Conservation (phyloP, 352 stramenopile species). For the Phytophthora aleatoria region DNA sequence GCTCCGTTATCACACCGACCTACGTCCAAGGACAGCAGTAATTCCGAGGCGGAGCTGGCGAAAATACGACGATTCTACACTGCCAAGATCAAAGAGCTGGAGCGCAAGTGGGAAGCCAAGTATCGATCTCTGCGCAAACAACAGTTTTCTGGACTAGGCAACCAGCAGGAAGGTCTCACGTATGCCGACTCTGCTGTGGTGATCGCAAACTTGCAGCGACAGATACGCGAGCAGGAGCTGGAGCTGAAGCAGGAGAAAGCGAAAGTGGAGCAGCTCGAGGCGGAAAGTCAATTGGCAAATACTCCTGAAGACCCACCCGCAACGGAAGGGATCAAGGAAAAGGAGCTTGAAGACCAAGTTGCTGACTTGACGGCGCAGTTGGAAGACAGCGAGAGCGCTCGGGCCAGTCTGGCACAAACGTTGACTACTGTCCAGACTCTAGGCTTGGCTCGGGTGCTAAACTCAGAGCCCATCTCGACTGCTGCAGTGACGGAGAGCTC, state of each 20-base stretch:
- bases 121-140: constrained; percentile 65
- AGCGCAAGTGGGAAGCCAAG: constrained; percentile 78
- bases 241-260: constrained; percentile 35
- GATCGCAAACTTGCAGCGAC: constrained; percentile 46
- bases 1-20: constrained; percentile 8
- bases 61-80: constrained; percentile 76
- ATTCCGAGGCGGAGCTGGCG: constrained; percentile 41
- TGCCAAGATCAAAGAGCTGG: constrained; percentile 76
- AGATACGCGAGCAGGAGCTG: constrained; percentile 28
- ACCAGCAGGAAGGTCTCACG: constrained; percentile 30
- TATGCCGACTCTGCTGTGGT: constrained; percentile 44
- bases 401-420: constrained; percentile 60
- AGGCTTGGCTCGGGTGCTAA: constrained; percentile 15
- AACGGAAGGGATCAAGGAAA: constrained; percentile 18
- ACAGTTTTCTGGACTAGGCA: constrained; percentile 31
- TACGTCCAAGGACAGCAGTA: constrained; percentile 16
- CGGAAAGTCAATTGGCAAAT: constrained; percentile 15
- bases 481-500: not conserved
- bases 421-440: constrained; percentile 51
- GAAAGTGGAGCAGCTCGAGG: constrained; percentile 27
- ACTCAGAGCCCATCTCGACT: constrained; percentile 8
- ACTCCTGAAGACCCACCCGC: not conserved
- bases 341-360: constrained; percentile 32
- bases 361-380: constrained; percentile 57
- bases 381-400: constrained; percentile 70